phyloP scores from a whole-genome alignment of 257 asterid genomes.

The Avicennia marina region DNA sequence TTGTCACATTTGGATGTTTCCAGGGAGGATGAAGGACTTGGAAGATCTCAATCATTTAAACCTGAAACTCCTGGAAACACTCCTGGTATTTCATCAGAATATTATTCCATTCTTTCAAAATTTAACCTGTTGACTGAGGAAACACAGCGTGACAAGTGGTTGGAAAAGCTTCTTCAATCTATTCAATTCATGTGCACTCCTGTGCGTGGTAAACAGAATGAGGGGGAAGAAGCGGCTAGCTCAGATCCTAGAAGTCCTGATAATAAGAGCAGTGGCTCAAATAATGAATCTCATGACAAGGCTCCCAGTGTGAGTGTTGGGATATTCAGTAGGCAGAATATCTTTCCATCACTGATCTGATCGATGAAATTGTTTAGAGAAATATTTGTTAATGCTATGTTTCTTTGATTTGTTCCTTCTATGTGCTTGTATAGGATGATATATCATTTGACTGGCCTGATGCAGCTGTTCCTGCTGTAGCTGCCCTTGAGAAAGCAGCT shows the following conservation, averaged over 20 bases:
- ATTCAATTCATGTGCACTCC: slow-evolving; percentile 50
- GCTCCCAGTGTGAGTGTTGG: neutral
- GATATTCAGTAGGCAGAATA: neutral
- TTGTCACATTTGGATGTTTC: slow-evolving; percentile 65
- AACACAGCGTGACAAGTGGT: slow-evolving; percentile 67
- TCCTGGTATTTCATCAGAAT: slow-evolving; percentile 45
- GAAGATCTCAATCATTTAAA: slow-evolving; percentile 41
- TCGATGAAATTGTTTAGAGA: neutral
- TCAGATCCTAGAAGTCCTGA: slow-evolving; percentile 15
- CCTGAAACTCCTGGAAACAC: slow-evolving; percentile 70
- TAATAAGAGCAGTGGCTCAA: no score
- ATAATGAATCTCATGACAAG: slow-evolving; percentile 33
- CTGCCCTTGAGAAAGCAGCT: slow-evolving; percentile 70
- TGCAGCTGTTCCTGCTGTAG: slow-evolving; percentile 51
- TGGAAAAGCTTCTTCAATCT: slow-evolving; percentile 72
- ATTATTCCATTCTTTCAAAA: slow-evolving; percentile 37
- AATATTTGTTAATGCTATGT: neutral
- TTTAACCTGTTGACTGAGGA: slow-evolving; percentile 54
- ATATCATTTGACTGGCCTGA: slow-evolving; percentile 58
- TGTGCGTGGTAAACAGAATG: slow-evolving; percentile 25
- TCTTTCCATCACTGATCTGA: neutral
- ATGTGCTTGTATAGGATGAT: slow-evolving; percentile 21
- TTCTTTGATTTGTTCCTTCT: neutral
- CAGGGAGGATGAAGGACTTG: slow-evolving; percentile 49
- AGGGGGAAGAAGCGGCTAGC: slow-evolving; percentile 32